Base-by-base conservation (phyloP, 2,329 filamentous ascomycete genomes). In the Coniochaeta sp. region DNA sequence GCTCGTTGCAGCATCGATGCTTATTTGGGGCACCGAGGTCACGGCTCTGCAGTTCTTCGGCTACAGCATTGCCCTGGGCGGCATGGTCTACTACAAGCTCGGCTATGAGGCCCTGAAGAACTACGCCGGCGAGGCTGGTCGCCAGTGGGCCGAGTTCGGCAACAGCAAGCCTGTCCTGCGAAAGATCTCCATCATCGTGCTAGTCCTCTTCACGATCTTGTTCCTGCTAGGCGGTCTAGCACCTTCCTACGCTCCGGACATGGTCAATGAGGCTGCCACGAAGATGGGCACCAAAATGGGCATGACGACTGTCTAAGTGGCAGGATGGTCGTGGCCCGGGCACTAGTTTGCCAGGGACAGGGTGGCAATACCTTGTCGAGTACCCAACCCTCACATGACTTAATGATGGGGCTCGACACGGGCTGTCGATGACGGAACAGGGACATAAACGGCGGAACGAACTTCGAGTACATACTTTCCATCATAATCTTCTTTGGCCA, bases 141-240 rank as follows among this genome's bases (percentile, higher is more conserved):
- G 91, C 72, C 84, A 87, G 62, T 96, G 92, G 92, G 88, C 89
- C 58, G 92, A 96, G 70, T 92, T 95, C 67, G 92, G 92, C 61
- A 85, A 85, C 68, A 82, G 81, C 65, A 89, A 88, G 71, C 93
- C 93, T 14, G 83, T 87, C 55, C 80, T 90, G 69, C 89, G 92
- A 77, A 93, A 93, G 78, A 74, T 93, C 58, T 79, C 91, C 64
- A 79, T 95, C 66, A 84, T 93, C 62, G 83, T 80, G 58, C 75
- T 82, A 28, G 81, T 83, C 22, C 72, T 90, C 61, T 74, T 89
- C 64, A 75, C 83, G 58, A 74, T 93, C 66, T 87, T 95, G 74
- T 73, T 90, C 65, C 74, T 96, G 22, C 83, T 96, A 60, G 85
- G 84, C 62, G 84, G 85, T 44, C 74, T 90, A 64, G 86, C 86